A percentile compares a stretch with the other conserved stretches of the same genome.
Evolutionary conservation across 208 protist genomes (phyloP).

Genomic region (Trypanosoma lewisi): DNA sequence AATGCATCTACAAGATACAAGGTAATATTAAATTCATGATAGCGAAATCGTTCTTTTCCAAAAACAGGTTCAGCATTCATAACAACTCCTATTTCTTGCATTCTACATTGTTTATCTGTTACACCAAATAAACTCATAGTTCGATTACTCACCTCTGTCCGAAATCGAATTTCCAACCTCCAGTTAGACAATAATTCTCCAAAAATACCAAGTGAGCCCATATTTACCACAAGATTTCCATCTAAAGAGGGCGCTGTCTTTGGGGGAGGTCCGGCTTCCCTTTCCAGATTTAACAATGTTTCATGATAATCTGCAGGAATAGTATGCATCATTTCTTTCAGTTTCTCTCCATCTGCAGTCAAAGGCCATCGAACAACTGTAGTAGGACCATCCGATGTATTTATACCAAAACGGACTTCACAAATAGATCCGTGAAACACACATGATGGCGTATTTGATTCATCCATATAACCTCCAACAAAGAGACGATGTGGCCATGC

Average conservation of each 20-base stretch:
- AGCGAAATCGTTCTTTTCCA: constrained; percentile 77
- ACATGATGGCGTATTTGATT: constrained; percentile 50
- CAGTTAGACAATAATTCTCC: constrained; percentile 88
- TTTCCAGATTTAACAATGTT: constrained; percentile 61
- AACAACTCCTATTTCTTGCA: constrained; percentile 85
- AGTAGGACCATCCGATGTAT: constrained; percentile 30
- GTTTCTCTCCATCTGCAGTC: constrained; percentile 49
- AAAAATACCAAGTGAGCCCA: constrained; percentile 68
- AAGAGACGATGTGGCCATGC: constrained; percentile 85
- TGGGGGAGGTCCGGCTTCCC: constrained; percentile 46
- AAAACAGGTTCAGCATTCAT: constrained; percentile 84
- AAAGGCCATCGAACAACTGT: constrained; percentile 76
- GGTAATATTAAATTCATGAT: constrained; percentile 80
- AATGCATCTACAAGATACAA: constrained; percentile 84
- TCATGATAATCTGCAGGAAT: constrained; percentile 78
- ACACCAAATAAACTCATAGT: constrained; percentile 82
- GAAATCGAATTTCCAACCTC: constrained; percentile 83
- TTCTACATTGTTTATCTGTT: constrained; percentile 81
- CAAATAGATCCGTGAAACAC: constrained; percentile 73
- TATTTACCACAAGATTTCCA: constrained; percentile 72
- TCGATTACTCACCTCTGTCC: constrained; percentile 63
- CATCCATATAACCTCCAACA: constrained; percentile 75
- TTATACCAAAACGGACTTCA: constrained; percentile 75
- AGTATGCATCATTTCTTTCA: constrained; percentile 64
- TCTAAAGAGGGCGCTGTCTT: constrained; percentile 69